Evolutionary conservation across 371 early-diverging fungal genomes (phyloP).

Genomic region (Actinomortierella wolfii): DNA sequence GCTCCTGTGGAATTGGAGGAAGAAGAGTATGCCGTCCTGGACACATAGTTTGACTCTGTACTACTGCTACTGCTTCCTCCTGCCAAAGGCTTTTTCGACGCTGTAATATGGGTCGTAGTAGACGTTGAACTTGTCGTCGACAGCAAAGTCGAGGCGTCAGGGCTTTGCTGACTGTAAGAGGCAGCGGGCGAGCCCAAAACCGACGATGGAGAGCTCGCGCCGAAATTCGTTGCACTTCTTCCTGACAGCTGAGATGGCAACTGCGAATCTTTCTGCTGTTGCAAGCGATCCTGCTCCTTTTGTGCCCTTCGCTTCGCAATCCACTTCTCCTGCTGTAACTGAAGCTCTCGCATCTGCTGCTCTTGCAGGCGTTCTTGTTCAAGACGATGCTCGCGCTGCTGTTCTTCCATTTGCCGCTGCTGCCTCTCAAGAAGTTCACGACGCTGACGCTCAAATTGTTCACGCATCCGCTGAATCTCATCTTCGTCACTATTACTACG

Average conservation of each 20-base stretch:
- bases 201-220: too few species aligned
- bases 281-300: slow-evolving; percentile 24
- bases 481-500: too few species aligned
- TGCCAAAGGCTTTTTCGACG: too few species aligned
- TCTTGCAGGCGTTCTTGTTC: slow-evolving; percentile 45
- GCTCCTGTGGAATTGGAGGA: too few species aligned
- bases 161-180: too few species aligned
- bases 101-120: slow-evolving; percentile 1
- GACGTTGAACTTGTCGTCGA: not conserved
- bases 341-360: slow-evolving; percentile 39
- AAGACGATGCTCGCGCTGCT: slow-evolving; percentile 28
- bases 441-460: slow-evolving; percentile 34
- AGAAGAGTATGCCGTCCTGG: too few species aligned
- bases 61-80: too few species aligned
- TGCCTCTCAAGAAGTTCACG: slow-evolving; percentile 19
- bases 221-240: too few species aligned
- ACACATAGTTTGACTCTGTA: too few species aligned
- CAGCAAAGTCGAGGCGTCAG: too few species aligned
- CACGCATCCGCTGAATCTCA: slow-evolving; percentile 25
- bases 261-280: slow-evolving; percentile 7
- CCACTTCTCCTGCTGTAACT: slow-evolving; percentile 43
- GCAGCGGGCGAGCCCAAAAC: too few species aligned
- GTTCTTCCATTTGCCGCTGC: slow-evolving; percentile 29
- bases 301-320: slow-evolving; percentile 32
- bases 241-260: too few species aligned